These are phyloP conservation scores for Lentinula sp. DNA, from an alignment of 768 basidiomycete genomes.

Conservation along the genomic window DNA sequence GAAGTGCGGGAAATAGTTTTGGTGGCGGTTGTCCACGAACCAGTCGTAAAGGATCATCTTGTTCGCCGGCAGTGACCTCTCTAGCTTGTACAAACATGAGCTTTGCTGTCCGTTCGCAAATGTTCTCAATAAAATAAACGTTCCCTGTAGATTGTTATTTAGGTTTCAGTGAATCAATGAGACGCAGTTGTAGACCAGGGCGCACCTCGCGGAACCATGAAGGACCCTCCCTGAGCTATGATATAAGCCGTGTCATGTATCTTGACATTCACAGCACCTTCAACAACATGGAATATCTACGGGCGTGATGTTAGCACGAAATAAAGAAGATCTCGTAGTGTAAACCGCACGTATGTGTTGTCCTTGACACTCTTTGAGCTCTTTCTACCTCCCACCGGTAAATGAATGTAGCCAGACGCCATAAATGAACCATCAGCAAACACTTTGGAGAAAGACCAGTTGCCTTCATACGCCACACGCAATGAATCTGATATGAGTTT, in stretches of 20 bases:
- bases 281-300: constrained; percentile 61
- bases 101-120: constrained; percentile 49
- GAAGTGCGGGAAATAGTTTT: background rate
- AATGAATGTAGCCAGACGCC: constrained; percentile 61
- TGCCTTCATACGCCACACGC: constrained; percentile 37
- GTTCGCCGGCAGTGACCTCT: constrained; percentile 29
- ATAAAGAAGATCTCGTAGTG: background rate
- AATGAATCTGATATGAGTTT: constrained; percentile 43
- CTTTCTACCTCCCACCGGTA: constrained; percentile 54
- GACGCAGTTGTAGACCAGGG: constrained; percentile 2
- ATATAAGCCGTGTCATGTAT: constrained; percentile 77
- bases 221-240: constrained; percentile 78
- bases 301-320: constrained; percentile 13
- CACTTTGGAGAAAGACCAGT: constrained; percentile 67
- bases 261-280: constrained; percentile 83
- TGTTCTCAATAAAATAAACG: constrained; percentile 62
- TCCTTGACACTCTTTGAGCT: constrained; percentile 74
- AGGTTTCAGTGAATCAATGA: background rate
- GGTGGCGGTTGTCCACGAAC: constrained; percentile 4
- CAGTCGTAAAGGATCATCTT: constrained; percentile 10
- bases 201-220: constrained; percentile 85
- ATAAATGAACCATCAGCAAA: constrained; percentile 70
- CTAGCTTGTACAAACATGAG: constrained; percentile 72
- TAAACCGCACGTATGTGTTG: constrained; percentile 74
- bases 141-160: constrained; percentile 39